Percentiles rank a stretch among this genome's conserved stretches.
Conservation (phyloP, 2,329 filamentous ascomycete species). For the Bipolaris victoriae region DNA sequence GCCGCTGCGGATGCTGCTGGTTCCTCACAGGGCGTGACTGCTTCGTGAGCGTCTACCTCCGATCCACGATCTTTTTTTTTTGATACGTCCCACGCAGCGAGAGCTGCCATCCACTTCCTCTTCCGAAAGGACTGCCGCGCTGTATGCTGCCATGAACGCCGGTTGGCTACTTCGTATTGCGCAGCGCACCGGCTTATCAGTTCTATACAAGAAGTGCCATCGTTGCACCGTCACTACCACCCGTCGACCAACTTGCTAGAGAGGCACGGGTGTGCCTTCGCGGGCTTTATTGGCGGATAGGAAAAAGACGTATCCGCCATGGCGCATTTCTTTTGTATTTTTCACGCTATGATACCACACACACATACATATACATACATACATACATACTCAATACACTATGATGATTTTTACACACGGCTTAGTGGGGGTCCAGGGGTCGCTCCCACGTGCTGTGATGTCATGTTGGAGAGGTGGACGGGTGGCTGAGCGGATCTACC, state of each 20-base stretch:
- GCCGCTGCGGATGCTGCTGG: slow-evolving; percentile 28
- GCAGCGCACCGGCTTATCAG: slow-evolving; percentile 10
- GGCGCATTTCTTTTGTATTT: slow-evolving; percentile 17
- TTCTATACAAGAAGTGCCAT: slow-evolving; percentile 11
- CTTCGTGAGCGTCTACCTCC: slow-evolving; percentile 20
- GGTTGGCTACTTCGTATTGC: slow-evolving; percentile 6
- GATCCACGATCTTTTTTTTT: neutral
- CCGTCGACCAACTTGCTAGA: slow-evolving; percentile 12
- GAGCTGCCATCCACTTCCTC: slow-evolving; percentile 10
- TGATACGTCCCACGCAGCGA: neutral
- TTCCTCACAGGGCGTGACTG: slow-evolving; percentile 28
- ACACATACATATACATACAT: slow-evolving; percentile 21
- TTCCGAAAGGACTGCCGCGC: slow-evolving; percentile 29
- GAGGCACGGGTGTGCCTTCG: slow-evolving; percentile 28
- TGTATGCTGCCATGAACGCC: slow-evolving; percentile 3
- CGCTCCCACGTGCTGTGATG: slow-evolving; percentile 25
- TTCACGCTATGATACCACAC: slow-evolving; percentile 41
- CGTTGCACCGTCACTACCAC: slow-evolving; percentile 12
- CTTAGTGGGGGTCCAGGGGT: neutral
- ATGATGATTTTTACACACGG: neutral
- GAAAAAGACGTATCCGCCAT: slow-evolving; percentile 1
- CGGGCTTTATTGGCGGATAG: slow-evolving; percentile 22
- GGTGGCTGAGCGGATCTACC: slow-evolving; percentile 19
- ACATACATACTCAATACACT: slow-evolving; percentile 26
- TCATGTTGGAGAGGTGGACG: slow-evolving; percentile 20